A percentile compares a stretch with the other conserved stretches of the same genome.
Evolutionary conservation across 495 filamentous ascomycete species (phyloP).

Genomic region (Rostrohypoxylon terebratum): DNA sequence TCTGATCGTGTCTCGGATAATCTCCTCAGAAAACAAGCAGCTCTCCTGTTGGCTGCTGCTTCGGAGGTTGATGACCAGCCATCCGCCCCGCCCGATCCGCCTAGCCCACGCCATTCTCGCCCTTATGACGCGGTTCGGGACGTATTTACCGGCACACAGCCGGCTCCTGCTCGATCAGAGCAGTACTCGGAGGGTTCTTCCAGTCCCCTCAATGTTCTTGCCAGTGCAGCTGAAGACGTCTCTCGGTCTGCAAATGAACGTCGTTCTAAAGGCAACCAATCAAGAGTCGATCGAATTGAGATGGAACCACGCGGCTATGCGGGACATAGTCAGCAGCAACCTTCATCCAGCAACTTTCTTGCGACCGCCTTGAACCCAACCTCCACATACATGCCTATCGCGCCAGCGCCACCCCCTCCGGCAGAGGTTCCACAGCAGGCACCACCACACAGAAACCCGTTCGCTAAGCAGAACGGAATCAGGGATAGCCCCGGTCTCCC

Average conservation of each 20-base stretch:
- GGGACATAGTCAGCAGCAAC: constrained; percentile 30
- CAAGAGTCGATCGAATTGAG: constrained; percentile 40
- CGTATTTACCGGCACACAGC: constrained; percentile 54
- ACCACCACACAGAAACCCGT: constrained; percentile 39
- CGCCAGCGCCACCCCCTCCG: constrained; percentile 36
- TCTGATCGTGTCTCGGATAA: constrained; percentile 1
- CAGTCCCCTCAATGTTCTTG: constrained; percentile 48
- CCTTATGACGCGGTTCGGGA: constrained; percentile 64
- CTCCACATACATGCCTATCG: constrained; percentile 41
- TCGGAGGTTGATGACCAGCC: constrained; percentile 17
- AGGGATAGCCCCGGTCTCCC: constrained; percentile 51
- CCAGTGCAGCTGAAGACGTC: constrained; percentile 43
- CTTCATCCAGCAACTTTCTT: constrained; percentile 53
- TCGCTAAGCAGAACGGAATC: constrained; percentile 28
- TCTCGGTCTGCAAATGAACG: constrained; percentile 8
- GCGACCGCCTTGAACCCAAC: constrained; percentile 58
- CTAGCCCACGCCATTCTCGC: constrained; percentile 47
- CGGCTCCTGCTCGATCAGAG: constrained; percentile 33
- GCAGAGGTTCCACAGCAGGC: constrained; percentile 32
- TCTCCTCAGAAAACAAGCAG: constrained; percentile 2
- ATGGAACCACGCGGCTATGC: not conserved
- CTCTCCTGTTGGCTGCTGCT: constrained; percentile 47
- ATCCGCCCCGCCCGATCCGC: constrained; percentile 9
- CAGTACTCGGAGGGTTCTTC: constrained; percentile 32
- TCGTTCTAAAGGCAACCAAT: constrained; percentile 21